phyloP scores from a whole-genome alignment of 1,284 basidiomycete species.

The Flammula alnicola region DNA sequence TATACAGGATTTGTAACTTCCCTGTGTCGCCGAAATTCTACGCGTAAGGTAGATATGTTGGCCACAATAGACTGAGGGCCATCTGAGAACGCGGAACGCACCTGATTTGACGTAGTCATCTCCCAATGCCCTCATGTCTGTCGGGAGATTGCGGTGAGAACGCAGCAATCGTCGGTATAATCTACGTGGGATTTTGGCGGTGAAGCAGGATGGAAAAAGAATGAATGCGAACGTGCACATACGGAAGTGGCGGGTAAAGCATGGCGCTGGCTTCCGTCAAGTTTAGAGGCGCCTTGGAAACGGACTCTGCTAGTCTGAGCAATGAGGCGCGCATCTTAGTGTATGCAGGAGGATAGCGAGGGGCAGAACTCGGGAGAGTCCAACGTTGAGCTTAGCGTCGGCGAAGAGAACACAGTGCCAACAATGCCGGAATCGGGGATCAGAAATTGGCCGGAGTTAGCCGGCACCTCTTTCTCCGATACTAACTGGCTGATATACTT shows the following conservation, averaged over 20 bases:
- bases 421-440: no score
- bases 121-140: conserved; percentile 85
- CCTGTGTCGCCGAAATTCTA: conserved; percentile 85
- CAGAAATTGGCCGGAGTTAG: no score
- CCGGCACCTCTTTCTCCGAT: no score
- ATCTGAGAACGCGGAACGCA: conserved; percentile 32
- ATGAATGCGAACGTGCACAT: conserved; percentile 18
- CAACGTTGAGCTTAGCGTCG: background rate
- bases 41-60: no score
- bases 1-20: conserved; percentile 84
- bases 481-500: no score
- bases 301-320: conserved; percentile 64
- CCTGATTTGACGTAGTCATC: conserved; percentile 89
- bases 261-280: conserved; percentile 69
- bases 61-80: background rate
- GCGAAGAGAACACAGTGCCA: background rate
- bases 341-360: no score
- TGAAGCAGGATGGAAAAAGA: background rate
- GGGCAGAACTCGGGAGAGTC: background rate
- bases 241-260: conserved; percentile 85
- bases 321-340: conserved; percentile 54
- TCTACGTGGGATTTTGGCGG: conserved; percentile 41
- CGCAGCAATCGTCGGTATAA: conserved; percentile 83
- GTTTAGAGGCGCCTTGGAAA: conserved; percentile 65
- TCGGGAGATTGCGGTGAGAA: conserved; percentile 74